Base-by-base conservation (phyloP, 257 asterid genomes). In the Nicotiana tabacum region DNA sequence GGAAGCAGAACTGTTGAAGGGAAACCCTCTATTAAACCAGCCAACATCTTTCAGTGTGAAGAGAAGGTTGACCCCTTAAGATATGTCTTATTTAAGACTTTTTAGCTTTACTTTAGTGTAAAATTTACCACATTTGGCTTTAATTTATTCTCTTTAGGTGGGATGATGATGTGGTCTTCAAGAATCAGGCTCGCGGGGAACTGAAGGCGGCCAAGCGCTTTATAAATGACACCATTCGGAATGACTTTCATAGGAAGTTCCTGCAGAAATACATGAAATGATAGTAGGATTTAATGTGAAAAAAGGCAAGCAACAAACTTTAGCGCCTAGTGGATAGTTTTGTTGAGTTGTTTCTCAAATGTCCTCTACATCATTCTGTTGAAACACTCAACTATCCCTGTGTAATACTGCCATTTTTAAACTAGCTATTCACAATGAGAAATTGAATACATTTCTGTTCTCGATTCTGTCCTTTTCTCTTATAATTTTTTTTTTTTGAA, bases 91-190 rank as follows among this genome's bases (percentile, higher is more conserved):
- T 0, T 13, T 46, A 72, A 72, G 79, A 72, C 24, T 13, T 24
- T 13, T 33, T 33, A 33, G 37, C 37, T 33, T 33, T 33, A 33
- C 37, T 33, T 33, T 33, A 33, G 37, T 33, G 37, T 33, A 33
- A 33, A 33, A 33, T 33, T 33, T 33, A 33, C 37, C 6, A 33
- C 37, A 33, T 7, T 66, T 72, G 9, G 30, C 24, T 74, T 86
- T 79, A 4, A 30, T 35, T 5, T 16, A 33, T 15, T 37, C 67
- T 83, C 33, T 85, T 60, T 87, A 95, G 97, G 90, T 96, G 98
- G 99, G 98, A 96, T 77, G 99, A 94, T 90, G 98, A 96, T 85
- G 99, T 96, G 84, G 97, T 96, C 74, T 96, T 96, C 90, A 94
- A 94, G 93, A 96, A 96, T 85, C 99, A 96, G 88, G 91, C 97